Base-by-base conservation (phyloP, 768 basidiomycete species). In the Rubroboletus satanas region DNA sequence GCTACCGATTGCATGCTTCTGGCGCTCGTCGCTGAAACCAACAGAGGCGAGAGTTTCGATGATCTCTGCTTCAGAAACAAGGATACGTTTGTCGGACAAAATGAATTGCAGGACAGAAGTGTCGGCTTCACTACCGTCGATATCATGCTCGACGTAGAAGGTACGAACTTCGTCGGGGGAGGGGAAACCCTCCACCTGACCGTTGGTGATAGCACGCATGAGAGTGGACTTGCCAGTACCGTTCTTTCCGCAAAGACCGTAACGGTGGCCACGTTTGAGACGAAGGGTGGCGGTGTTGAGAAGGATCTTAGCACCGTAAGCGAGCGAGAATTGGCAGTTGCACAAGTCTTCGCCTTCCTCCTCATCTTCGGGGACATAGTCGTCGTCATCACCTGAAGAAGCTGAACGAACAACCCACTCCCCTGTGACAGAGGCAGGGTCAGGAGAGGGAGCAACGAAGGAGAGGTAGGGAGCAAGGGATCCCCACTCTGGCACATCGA, bases 71-170 rank as follows among this genome's bases (percentile, higher is more conserved):
- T 85, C 76, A 56, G 61, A 56, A 21, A 83, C 90, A 45, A 81
- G 79, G 65, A 97, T 80, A 67, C 95, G 94, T 70, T 84, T 85
- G 76, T 97, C 95, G 55, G 75, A 68, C 59, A 92, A 68, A 62
- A 97, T 94, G 78, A 94, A 97, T 72, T 90, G 76, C 54, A 94
- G 81, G 56, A 97, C 89, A 42, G 93, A 87, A 51, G 88, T 97
- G 15, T 91, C 90, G 57, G 83, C 95, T 74, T 97, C 95, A 69
- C 84, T 88, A 46, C 95, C 95, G 66, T 98, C 95, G 62, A 98
- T 97, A 72, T 98, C 95, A 81, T 98, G 95, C 81, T 96, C 95
- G 71, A 98, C 95, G 76, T 97, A 98, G 86, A 96, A 98, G 58
- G 95, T 98, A 72, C 95, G 93, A 71, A 98, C 95, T 70, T 94